Base-by-base conservation (phyloP, 2,329 filamentous ascomycete species). In the Fusarium paranaense region DNA sequence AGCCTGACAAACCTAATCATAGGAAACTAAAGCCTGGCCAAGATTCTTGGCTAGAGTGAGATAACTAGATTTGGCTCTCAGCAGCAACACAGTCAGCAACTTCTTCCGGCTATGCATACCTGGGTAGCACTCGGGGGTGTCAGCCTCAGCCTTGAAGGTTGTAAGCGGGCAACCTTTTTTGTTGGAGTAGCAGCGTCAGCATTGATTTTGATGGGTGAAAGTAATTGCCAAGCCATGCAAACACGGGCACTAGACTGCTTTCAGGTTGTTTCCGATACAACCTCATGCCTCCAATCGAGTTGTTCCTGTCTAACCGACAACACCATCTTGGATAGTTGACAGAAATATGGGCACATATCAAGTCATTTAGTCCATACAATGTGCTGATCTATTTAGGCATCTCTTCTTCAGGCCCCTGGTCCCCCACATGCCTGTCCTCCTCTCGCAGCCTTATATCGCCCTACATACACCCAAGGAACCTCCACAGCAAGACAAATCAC, bases 61-160 rank as follows among this genome's bases (percentile, higher is more conserved):
- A 54, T 40, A 30, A 16, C 30, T 11, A 27, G 11, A n/a, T n/a
- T 16, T 16, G 33, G 54, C 6, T 35, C 40, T 45, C 4, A 45
- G 40, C 50, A 27, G 52, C 30, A 38, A 58, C 63, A 73, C 71
- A 73, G 71, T 69, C 50, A 73, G 71, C 71, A 71, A 71, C 63
- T 65, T 22, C 62, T 61, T 37, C 61, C 27, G n/a, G 20, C 6
- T 11, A 57, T 64, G 52, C 52, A 64, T 59, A 5, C 7, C 10
- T n/a, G 57, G 37, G 42, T 59, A 45, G 32, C n/a, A 37, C 54
- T 35, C 9, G 47, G 27, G 10, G 10, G 25, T 66, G 71, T 73
- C 60, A 73, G 71, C 71, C 71, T 68, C 71, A 73, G 71, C 68
- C 71, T 47, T 64, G 20, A 27, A 65, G 45, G 47, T 65, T 72